phyloP scores from a whole-genome alignment of 306 rosid species.

The Vigna radiata region DNA sequence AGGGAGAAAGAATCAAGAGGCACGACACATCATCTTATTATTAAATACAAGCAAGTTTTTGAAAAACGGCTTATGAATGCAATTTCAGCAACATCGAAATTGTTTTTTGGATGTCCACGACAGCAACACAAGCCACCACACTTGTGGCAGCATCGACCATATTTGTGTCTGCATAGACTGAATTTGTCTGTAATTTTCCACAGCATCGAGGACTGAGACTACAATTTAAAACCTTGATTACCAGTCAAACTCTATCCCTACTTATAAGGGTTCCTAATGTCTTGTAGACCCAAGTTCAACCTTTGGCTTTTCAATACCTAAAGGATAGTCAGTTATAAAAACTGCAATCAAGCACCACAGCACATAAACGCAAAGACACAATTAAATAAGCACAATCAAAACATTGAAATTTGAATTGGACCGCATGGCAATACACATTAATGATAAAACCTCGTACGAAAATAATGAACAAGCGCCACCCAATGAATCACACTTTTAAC shows the following conservation, averaged over 20 bases:
- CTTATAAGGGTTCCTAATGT: constrained; percentile 29
- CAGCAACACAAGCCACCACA: neutral
- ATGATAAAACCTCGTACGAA: neutral
- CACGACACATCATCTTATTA: neutral
- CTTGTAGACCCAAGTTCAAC: constrained; percentile 11
- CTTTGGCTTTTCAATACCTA: neutral
- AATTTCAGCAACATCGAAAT: neutral
- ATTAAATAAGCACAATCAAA: constrained; percentile 17
- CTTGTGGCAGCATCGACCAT: neutral
- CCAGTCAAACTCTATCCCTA: constrained; percentile 27
- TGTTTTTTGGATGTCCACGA: neutral
- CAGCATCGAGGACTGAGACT: neutral
- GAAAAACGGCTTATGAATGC: neutral
- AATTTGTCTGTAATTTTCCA: neutral
- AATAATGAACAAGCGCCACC: constrained; percentile 7
- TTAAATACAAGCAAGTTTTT: neutral
- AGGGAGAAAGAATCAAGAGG: neutral
- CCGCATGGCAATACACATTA: neutral
- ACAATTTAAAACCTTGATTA: neutral
- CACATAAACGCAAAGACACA: neutral
- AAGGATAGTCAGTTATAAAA: constrained; percentile 3
- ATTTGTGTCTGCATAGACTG: neutral
- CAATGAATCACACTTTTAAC: constrained; percentile 6
- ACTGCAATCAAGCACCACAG: constrained; percentile 9
- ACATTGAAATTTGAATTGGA: constrained; percentile 18